phyloP scores from a whole-genome alignment of 169 alveolate genomes.

The Theileria orientalis region DNA sequence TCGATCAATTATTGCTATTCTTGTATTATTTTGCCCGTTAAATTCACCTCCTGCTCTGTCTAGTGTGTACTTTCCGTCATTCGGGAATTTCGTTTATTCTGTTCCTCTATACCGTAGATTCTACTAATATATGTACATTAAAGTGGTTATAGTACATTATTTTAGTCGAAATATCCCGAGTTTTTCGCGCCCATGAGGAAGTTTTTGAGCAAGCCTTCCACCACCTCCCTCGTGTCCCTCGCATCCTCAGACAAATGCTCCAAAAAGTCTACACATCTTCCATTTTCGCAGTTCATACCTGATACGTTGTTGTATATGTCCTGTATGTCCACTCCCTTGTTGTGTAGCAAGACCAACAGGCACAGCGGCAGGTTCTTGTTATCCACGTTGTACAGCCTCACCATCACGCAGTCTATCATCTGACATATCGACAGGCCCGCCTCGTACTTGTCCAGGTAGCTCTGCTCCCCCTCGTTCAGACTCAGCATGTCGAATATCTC shows the following conservation, averaged over 20 bases:
- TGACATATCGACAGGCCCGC: conserved; percentile 78
- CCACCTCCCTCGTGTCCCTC: conserved; percentile 15
- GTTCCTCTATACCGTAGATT: not conserved
- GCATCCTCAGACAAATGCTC: conserved; percentile 58
- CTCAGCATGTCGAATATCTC: conserved; percentile 19
- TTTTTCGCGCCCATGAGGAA: conserved; percentile 52
- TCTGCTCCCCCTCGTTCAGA: conserved; percentile 62
- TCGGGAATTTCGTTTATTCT: too few relatives aligned
- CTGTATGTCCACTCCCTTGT: conserved; percentile 66
- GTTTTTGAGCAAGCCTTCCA: conserved; percentile 32
- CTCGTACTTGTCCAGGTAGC: conserved; percentile 74
- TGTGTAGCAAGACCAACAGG: conserved; percentile 42
- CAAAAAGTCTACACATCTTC: conserved; percentile 25
- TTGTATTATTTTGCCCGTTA: too few relatives aligned
- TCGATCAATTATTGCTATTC: too few relatives aligned
- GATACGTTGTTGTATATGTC: conserved; percentile 57
- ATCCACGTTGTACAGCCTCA: conserved; percentile 76
- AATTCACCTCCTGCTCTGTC: too few relatives aligned
- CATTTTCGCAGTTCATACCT: conserved; percentile 22
- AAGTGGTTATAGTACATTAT: not conserved
- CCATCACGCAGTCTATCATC: conserved; percentile 69
- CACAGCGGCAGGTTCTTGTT: conserved; percentile 48
- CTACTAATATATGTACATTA: not conserved
- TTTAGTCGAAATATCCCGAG: conserved; percentile 28
- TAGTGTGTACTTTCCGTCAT: too few relatives aligned